Evolutionary conservation across 2,329 filamentous ascomycete species (phyloP), one percentile per base, ranked within the genome.

Genomic region (Capronia epimyces): DNA sequence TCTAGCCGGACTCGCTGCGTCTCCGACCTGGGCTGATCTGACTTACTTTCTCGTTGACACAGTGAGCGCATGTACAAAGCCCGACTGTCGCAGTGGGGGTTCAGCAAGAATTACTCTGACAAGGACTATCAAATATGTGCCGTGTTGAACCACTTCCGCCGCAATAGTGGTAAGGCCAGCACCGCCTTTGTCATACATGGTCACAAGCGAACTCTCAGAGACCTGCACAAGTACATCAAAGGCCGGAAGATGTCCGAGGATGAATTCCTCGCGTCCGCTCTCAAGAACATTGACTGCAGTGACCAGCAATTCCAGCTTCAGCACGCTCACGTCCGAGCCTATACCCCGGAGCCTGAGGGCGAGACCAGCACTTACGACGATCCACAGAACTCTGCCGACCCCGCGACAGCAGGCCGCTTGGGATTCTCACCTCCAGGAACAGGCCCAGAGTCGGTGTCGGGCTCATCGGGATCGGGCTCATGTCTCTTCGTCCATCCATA

Each of bases 151-250:
- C 43, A 62, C 42, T 40, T 25, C 22, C 57, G 59, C 16, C 52
- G 55, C 40, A 53, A 60, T 8, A 46, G 34, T 40, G 60, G 60
- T 48, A 60, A 57, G 42, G 44, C 32, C 3, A 42, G 43, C 12
- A 61, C 59, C 7, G 54, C 49, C n/a, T 60, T 62, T 41, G 43
- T 57, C 12, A 55, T 62, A 20, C 53, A 59, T 49, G 59, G 60
- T 36, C 58, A 61, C 40, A 48, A 50, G 21, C 53, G 57, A 31
- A 55, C 59, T 13, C 46, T 59, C 40, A 56, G 53, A 36, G 58
- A 61, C 39, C 53, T 62, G n/a, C 57, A 58, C 44, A 56, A 59
- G 40, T 61, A 61, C 45, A 59, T 61, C 52, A 59, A 60, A 21
- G 57, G 59, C 39, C 52, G 59, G 31, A 58, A 59, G 46, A 60